A percentile compares a stretch with the other conserved stretches of the same genome.
Conservation (phyloP, 169 alveolate genomes). For the Plasmodium cynomolgi region DNA sequence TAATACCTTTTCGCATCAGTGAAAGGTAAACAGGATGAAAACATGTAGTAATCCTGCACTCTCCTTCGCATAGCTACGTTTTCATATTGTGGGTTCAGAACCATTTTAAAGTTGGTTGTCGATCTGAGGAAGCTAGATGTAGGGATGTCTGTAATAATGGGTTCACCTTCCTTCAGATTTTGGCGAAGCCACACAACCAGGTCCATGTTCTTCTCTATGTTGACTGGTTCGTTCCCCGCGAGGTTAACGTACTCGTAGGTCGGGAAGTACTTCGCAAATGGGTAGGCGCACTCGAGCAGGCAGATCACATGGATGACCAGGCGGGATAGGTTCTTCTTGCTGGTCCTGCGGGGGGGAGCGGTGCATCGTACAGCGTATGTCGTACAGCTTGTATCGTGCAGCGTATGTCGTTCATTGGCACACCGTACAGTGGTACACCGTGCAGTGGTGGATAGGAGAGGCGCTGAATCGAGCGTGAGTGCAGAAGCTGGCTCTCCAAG, state of each 20-base stretch:
- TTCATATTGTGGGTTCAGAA: conserved; percentile 73
- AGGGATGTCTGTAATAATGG: conserved; percentile 49
- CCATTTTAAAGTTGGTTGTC: conserved; percentile 44
- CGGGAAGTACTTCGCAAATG: conserved; percentile 55
- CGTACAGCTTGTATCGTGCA: background rate
- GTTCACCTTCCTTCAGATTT: conserved; percentile 40
- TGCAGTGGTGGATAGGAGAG: too few relatives aligned
- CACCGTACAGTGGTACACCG: background rate
- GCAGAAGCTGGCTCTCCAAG: too few relatives aligned
- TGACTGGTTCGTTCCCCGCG: background rate
- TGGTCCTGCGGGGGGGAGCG: background rate
- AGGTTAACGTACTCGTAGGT: conserved; percentile 35
- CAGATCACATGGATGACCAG: conserved; percentile 3
- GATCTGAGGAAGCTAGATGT: conserved; percentile 66
- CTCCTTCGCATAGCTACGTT: conserved; percentile 32
- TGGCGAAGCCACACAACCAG: conserved; percentile 31
- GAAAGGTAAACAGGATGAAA: conserved; percentile 40
- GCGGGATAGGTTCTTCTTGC: background rate
- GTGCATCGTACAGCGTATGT: background rate
- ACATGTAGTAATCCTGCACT: conserved; percentile 59
- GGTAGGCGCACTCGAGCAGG: conserved; percentile 20
- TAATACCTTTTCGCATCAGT: conserved; percentile 53
- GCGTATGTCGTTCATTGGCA: background rate
- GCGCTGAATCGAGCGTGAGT: background rate
- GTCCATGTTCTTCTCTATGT: conserved; percentile 20